phyloP scores from a whole-genome alignment of 2,329 filamentous ascomycete species.

The Berkeleyomyces basicola region DNA sequence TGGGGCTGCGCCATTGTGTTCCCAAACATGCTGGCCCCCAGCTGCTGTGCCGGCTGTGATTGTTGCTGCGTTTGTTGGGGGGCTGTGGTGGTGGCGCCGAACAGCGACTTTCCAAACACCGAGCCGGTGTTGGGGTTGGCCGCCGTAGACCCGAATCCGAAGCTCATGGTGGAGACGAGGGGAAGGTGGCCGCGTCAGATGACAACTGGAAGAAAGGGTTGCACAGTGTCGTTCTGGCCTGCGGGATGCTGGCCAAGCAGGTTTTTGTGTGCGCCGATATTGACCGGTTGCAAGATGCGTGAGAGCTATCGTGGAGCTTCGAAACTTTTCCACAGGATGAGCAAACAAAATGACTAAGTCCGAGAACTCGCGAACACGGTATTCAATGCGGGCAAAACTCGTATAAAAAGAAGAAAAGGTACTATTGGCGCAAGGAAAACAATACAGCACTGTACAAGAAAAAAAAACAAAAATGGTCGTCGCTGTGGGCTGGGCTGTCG shows the following conservation, averaged over 20 bases:
- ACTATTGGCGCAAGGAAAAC: neutral
- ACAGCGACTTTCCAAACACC: conserved; percentile 13
- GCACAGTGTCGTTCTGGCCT: neutral
- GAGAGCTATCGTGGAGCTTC: neutral
- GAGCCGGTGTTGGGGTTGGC: conserved; percentile 11
- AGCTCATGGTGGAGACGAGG: conserved; percentile 7
- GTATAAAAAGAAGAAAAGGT: neutral
- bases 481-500: neutral
- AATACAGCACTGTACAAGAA: neutral
- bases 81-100: conserved; percentile 18
- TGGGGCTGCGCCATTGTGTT: conserved; percentile 17
- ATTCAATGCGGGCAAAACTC: neutral
- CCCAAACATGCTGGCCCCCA: conserved; percentile 13
- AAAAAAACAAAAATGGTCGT: neutral
- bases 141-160: conserved; percentile 1
- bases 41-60: conserved; percentile 21
- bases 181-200: neutral
- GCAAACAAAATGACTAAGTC: neutral
- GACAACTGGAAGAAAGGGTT: neutral
- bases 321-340: neutral
- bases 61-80: conserved; percentile 21
- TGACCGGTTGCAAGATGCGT: neutral
- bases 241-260: neutral
- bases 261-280: neutral
- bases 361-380: neutral